Evolutionary conservation across 768 basidiomycete genomes (phyloP).

Genomic region (Amanita phalloides): DNA sequence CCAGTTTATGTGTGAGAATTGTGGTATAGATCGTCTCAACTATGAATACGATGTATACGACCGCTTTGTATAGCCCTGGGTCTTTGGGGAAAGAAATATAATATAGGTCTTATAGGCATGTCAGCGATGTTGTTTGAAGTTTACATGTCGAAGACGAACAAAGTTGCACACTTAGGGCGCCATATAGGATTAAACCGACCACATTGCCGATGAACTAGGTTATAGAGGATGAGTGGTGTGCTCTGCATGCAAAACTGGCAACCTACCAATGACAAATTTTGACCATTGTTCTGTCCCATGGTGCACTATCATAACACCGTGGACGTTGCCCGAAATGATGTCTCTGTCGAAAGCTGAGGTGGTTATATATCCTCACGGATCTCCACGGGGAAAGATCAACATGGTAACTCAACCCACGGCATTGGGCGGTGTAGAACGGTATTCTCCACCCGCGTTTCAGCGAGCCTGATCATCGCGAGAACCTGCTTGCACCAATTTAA

Average conservation of each 20-base stretch:
- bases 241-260: no score
- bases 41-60: constrained; percentile 4
- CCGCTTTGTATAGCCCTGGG: constrained; percentile 2
- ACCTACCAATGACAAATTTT: neutral
- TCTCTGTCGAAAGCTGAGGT: no score
- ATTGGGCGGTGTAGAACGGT: no score
- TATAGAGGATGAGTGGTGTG: no score
- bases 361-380: no score
- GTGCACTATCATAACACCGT: no score
- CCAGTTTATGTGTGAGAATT: constrained; percentile 15
- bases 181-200: neutral
- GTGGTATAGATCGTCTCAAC: constrained; percentile 15
- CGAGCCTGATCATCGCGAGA: no score
- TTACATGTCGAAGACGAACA: constrained; percentile 1
- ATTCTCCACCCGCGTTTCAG: no score
- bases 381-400: no score
- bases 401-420: no score
- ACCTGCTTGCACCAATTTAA: no score
- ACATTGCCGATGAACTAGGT: constrained; percentile 1
- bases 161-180: constrained; percentile 1
- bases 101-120: constrained; percentile 7
- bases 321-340: no score
- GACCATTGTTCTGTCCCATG: neutral
- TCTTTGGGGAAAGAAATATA: constrained; percentile 10
- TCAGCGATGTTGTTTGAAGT: neutral